Evolutionary conservation across 768 basidiomycete species (phyloP), one percentile per base, ranked within the genome.

Genomic region (Cubamyces lactineus): DNA sequence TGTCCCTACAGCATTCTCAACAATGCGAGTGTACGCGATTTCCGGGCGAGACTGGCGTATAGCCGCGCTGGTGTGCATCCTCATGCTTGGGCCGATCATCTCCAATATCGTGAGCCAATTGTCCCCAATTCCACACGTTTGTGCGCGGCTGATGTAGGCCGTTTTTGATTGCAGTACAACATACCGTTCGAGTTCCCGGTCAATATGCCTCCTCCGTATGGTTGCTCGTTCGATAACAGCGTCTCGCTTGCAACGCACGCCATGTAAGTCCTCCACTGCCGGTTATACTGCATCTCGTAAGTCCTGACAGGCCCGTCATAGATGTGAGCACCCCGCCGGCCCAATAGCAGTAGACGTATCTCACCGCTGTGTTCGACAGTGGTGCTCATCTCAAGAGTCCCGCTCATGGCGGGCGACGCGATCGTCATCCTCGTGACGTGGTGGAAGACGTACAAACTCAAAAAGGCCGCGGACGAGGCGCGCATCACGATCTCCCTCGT

Each of bases 21-120:
- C 59, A 13, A 53, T 65, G 12, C 63, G 63, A 9, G 50, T 47
- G 17, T 65, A 61, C 46, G 63, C 63, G 5, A 34, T 65, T n/a
- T 34, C 21, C 9, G 59, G 59, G 19, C 55, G 52, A 7, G 49
- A 51, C 21, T 57, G 53, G 59, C 46, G 30, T 11, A 24, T 46
- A 8, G 42, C 59, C n/a, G 16, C 51, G 3, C 45, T 57, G 28
- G 53, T 59, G 1, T 40, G 50, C 19, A 5, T 55, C 1, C 28
- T 65, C 16, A 59, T 55, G 39, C 28, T 61, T 12, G 49, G 51
- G 8, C 59, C 50, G 1, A 55, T 55, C 23, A 54, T 28, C 3
- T 45, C 40, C 23, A 57, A 64, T 42, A 28, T 56, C 13, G 63
- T 64, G 28, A 2, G 62, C 15, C 3, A 3, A 28, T 28, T 3